phyloP scores from a whole-genome alignment of 441 rosid genomes.

The Iberis amara region DNA sequence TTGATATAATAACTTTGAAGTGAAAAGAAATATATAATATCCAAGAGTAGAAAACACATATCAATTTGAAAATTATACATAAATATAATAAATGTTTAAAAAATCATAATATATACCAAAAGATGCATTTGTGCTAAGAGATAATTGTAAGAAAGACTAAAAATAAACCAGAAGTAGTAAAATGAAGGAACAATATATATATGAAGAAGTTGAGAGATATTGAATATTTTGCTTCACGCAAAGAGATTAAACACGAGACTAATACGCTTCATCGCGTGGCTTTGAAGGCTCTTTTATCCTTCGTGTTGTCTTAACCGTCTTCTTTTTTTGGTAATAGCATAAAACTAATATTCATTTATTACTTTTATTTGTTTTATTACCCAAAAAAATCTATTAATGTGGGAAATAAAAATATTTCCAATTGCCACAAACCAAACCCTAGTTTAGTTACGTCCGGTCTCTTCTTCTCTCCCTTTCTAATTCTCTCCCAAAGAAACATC shows the following conservation, averaged over 20 bases:
- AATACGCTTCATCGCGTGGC: conserved; percentile 33
- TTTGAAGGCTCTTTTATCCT: conserved; percentile 15
- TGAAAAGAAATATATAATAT: no score
- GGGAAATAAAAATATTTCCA: conserved; percentile 17
- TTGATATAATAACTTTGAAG: no score
- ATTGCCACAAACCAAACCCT: conserved; percentile 29
- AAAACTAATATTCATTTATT: conserved; percentile 6
- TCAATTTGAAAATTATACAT: no score
- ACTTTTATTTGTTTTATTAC: conserved; percentile 3
- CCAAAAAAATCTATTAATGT: conserved; percentile 2
- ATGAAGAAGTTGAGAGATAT: conserved; percentile 20
- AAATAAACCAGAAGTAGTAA: conserved; percentile 22
- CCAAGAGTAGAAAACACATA: no score
- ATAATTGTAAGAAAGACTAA: neutral
- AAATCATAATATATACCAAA: no score
- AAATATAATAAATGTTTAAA: no score
- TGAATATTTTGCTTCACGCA: conserved; percentile 35
- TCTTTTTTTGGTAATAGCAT: conserved; percentile 14
- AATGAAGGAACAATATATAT: neutral
- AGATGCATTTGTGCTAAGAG: no score
- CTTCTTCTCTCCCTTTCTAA: conserved; percentile 9
- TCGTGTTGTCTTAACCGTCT: conserved; percentile 15
- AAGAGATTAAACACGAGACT: conserved; percentile 32
- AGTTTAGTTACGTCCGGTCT: conserved; percentile 29
- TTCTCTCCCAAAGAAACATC: conserved; percentile 10